These are phyloP conservation scores for Scutellaria baicalensis DNA, from an alignment of 257 asterid species.

Conservation along the genomic window DNA sequence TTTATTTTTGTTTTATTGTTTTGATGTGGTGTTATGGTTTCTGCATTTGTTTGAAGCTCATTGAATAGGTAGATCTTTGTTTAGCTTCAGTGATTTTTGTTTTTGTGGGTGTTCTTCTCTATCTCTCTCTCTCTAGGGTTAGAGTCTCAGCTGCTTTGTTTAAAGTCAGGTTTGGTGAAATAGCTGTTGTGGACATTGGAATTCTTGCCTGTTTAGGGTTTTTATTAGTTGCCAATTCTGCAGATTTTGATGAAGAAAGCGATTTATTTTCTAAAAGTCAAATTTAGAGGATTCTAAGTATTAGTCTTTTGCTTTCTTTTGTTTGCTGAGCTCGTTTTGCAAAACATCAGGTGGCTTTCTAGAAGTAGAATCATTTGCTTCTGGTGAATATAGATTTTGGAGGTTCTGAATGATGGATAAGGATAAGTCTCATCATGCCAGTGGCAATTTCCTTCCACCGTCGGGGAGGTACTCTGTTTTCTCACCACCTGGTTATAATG, in stretches of 20 bases:
- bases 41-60: slow-evolving; percentile 9
- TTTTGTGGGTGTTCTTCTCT: not conserved
- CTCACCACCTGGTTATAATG: slow-evolving; percentile 42
- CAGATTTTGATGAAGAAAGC: not conserved
- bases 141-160: slow-evolving; percentile 2
- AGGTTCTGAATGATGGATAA: slow-evolving; percentile 54
- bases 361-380: not conserved
- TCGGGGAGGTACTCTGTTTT: slow-evolving; percentile 65
- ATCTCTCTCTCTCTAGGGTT: slow-evolving; percentile 22
- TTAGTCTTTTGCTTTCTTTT: slow-evolving; percentile 12
- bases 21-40: slow-evolving; percentile 1
- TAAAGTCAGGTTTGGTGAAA: not conserved
- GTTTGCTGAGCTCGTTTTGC: slow-evolving; percentile 10
- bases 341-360: slow-evolving; percentile 7
- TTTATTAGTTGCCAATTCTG: slow-evolving; percentile 8
- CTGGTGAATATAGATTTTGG: slow-evolving; percentile 1
- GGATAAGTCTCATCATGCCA: slow-evolving; percentile 49
- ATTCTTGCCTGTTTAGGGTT: slow-evolving; percentile 17
- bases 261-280: not conserved
- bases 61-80: slow-evolving; percentile 32
- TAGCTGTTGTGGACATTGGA: not conserved
- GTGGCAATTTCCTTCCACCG: slow-evolving; percentile 62
- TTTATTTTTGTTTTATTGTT: not conserved
- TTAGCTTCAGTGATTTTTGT: slow-evolving; percentile 7
- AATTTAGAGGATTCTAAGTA: not conserved